phyloP scores from a whole-genome alignment of 768 basidiomycete species.

The Lentinula sp. region DNA sequence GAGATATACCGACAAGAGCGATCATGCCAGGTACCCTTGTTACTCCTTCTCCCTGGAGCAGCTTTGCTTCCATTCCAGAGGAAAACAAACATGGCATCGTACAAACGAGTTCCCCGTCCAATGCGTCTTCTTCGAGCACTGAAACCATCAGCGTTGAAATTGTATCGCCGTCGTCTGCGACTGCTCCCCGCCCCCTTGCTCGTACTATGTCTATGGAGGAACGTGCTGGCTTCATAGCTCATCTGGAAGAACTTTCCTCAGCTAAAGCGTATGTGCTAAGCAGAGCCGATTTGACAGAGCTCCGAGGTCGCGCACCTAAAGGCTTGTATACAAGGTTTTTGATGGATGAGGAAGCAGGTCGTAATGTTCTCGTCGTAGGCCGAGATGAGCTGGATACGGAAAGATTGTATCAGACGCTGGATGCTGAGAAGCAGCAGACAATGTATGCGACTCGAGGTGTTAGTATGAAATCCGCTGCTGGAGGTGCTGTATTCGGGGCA shows the following conservation, averaged over 20 bases:
- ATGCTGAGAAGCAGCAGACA: constrained; percentile 18
- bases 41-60: constrained; percentile 42
- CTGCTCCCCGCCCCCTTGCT: constrained; percentile 25
- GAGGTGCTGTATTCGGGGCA: constrained; percentile 55
- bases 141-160: constrained; percentile 1
- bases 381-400: constrained; percentile 42
- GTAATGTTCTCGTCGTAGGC: constrained; percentile 41
- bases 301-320: constrained; percentile 33
- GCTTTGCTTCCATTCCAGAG: constrained; percentile 16
- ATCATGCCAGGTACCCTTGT: constrained; percentile 54
- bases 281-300: constrained; percentile 33
- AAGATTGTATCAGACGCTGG: constrained; percentile 27
- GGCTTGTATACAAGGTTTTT: constrained; percentile 33
- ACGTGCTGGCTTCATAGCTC: constrained; percentile 43
- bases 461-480: constrained; percentile 39
- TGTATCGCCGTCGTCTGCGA: constrained; percentile 14
- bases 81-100: constrained; percentile 12
- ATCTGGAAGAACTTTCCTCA: constrained; percentile 32
- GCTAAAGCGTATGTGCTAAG: constrained; percentile 48
- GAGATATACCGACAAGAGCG: constrained; percentile 13
- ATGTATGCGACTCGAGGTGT: constrained; percentile 7
- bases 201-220: constrained; percentile 50
- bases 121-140: neutral
- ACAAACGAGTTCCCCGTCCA: neutral
- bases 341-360: constrained; percentile 27